Conservation (phyloP, 495 filamentous ascomycete species). For the Penicillium cataractarum region DNA sequence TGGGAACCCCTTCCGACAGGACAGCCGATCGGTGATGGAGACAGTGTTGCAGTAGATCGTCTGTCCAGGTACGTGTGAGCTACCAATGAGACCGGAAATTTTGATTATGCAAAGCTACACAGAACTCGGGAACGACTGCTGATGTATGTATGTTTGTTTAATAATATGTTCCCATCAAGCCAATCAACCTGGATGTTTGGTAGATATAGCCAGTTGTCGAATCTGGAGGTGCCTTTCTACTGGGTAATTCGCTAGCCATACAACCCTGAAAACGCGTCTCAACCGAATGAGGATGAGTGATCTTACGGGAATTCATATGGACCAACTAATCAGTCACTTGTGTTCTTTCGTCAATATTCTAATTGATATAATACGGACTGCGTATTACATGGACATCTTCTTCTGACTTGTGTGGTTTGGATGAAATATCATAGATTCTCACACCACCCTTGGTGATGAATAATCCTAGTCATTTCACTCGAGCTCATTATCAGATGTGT, state of each 20-base stretch:
- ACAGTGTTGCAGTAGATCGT: not conserved
- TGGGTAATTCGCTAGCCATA: not conserved
- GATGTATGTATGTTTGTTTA: not conserved
- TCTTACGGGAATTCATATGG: not conserved
- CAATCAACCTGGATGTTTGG: not conserved
- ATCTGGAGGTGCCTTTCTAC: not conserved
- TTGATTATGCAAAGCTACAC: not conserved
- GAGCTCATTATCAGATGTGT: not conserved
- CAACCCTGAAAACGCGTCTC: not conserved
- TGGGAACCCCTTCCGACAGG: not conserved
- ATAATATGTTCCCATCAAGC: not conserved
- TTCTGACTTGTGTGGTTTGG: not conserved
- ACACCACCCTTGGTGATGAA: too few relatives aligned
- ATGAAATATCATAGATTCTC: not conserved
- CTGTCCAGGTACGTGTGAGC: constrained; percentile 3
- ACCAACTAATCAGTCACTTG: not conserved
- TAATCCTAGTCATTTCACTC: not conserved
- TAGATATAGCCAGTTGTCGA: not conserved
- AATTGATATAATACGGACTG: not conserved
- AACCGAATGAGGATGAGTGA: not conserved
- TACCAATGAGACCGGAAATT: not conserved
- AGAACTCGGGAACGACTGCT: not conserved
- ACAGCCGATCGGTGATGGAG: not conserved
- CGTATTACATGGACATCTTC: too few relatives aligned
- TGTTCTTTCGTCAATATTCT: not conserved